Evolutionary conservation across 768 basidiomycete genomes (phyloP).

Genomic region (Albatrellus ellisii): DNA sequence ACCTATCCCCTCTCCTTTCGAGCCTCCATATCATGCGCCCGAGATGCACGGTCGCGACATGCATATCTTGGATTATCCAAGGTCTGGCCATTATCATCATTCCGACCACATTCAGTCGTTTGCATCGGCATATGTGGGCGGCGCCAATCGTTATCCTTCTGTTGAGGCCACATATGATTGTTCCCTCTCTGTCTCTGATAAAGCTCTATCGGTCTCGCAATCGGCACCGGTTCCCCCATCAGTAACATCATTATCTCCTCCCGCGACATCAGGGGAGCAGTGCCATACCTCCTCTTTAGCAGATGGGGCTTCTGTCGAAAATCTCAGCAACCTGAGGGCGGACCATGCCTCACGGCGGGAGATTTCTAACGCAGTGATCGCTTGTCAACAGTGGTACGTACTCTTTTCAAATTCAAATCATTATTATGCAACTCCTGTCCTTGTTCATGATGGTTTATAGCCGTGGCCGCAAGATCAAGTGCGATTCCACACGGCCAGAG

Average conservation of each 20-base stretch:
- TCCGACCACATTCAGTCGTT: no score
- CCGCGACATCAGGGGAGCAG: no score
- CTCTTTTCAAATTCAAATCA: conserved; percentile 24
- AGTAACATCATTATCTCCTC: no score
- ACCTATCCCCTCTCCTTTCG: conserved; percentile 12
- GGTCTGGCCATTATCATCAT: no score
- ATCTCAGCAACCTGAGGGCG: conserved; percentile 12
- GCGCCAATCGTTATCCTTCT: no score
- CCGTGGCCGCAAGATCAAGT: conserved; percentile 75
- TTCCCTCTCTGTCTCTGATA: no score
- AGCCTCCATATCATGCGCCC: conserved; percentile 4
- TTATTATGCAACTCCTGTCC: conserved; percentile 15
- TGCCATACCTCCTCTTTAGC: no score
- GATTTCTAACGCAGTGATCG: conserved; percentile 61
- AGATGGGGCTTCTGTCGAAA: no score
- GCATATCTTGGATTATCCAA: conserved; percentile 2
- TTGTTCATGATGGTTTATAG: conserved; percentile 25
- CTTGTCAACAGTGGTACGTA: conserved; percentile 73
- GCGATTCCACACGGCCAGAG: conserved; percentile 69
- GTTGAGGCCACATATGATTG: no score
- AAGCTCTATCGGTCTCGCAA: no score
- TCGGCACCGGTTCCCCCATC: no score
- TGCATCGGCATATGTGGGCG: no score
- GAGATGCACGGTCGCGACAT: background rate
- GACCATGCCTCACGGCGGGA: conserved; percentile 31